Base-by-base conservation (phyloP, 768 basidiomycete species). In the Sarcodon sp. region DNA sequence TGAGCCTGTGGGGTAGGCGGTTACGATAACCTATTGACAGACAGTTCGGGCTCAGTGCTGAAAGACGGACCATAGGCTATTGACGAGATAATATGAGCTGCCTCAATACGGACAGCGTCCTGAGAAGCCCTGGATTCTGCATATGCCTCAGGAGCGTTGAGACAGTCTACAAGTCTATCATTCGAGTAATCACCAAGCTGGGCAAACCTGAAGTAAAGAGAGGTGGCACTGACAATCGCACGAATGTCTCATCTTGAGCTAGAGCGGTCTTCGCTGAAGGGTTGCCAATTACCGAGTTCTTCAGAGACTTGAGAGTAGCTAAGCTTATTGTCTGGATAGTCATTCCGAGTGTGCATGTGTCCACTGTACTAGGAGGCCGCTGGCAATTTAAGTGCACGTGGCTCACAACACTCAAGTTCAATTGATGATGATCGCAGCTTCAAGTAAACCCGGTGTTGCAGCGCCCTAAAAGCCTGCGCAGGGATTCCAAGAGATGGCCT, bases 221-320 rank as follows among this genome's bases (percentile, higher is more conserved):
- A 47, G 35, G 47, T 43, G 36, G 34, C 33, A 46, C 50, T 31
- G 32, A 37, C 31, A 16, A 13, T 41, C 16, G 39, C 12, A 88
- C 64, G 56, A 80, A 78, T 3, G 57, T 60, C 10, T 70, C 64
- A 53, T 88, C 81, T 38, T 68, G 63, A 0, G 79, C 76, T 1
- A 85, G 63, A 11, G 70, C 60, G 2, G 69, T 57, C 59, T 89
- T 89, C 1, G 83, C 82, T 0, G 77, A 73, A 0, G 83, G 85
- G 52, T 87, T 89, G 1, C 87, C 87, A 35, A 88, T 87, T 44
- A 87, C 80, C 1, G 70, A 60, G 61, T 88, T 88, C 64, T 87
- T 87, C 50, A 77, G 71, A 51, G 70, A 66, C 64, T 85, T 87
- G 53, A 87, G 74, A 45, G 62, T 63, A 13, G 68, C 52, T 35